phyloP scores from a whole-genome alignment of 177 flowering plant species.

The Vitis hybrid region DNA sequence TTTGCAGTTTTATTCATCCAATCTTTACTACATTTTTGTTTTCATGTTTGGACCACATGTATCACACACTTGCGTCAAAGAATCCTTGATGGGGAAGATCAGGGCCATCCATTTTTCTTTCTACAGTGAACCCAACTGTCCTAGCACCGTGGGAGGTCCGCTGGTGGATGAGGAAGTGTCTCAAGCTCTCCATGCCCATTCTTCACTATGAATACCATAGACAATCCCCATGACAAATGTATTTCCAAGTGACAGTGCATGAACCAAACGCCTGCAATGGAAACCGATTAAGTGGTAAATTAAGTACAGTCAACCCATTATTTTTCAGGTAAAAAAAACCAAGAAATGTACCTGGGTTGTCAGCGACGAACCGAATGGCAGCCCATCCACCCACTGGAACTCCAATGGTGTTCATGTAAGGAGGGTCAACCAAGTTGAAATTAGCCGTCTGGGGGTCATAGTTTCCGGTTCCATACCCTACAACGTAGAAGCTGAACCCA shows the following conservation, averaged over 20 bases:
- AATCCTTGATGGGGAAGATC: conserved; percentile 19
- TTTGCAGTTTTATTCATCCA: conserved; percentile 10
- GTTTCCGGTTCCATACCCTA: conserved; percentile 64
- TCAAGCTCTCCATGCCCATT: conserved; percentile 53
- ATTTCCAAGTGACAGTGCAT: conserved; percentile 80
- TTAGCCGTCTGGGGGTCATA: conserved; percentile 42
- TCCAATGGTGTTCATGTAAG: conserved; percentile 68
- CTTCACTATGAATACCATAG: conserved; percentile 58
- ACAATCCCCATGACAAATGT: conserved; percentile 64
- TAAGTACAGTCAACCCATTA: not conserved
- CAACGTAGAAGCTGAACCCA: conserved; percentile 72
- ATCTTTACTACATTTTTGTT: conserved; percentile 9
- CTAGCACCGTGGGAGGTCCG: conserved; percentile 61
- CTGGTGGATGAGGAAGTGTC: conserved; percentile 71
- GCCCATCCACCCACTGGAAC: conserved; percentile 89
- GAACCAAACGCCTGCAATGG: conserved; percentile 67
- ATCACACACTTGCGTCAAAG: conserved; percentile 24
- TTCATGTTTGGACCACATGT: conserved; percentile 10
- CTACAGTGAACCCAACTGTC: not conserved
- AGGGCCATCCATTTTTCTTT: not conserved
- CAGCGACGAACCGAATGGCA: conserved; percentile 64
- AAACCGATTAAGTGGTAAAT: not conserved
- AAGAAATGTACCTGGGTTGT: conserved; percentile 66
- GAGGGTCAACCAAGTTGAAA: conserved; percentile 68
- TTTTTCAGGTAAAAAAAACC: not conserved